Conservation (phyloP, 1,284 basidiomycete genomes). For the Phenoliferia sp. region DNA sequence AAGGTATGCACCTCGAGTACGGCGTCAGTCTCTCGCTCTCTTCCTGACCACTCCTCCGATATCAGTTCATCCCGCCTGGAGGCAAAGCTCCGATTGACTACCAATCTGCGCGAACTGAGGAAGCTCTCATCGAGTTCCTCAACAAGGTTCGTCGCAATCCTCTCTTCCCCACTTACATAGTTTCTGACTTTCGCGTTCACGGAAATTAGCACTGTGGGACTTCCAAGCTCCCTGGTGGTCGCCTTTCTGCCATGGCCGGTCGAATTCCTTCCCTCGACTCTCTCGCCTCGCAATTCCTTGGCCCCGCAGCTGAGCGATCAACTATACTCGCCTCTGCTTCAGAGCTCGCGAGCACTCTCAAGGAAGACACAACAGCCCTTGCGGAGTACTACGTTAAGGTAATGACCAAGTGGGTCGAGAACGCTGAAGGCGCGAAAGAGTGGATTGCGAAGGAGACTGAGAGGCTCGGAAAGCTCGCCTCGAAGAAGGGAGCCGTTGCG, state of each 20-base stretch:
- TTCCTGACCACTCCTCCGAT: not conserved
- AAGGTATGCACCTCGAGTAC: slow-evolving; percentile 46
- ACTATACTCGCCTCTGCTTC: slow-evolving; percentile 56
- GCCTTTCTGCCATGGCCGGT: slow-evolving; percentile 72
- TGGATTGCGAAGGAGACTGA: slow-evolving; percentile 83
- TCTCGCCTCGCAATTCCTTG: slow-evolving; percentile 72
- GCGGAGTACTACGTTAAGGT: slow-evolving; percentile 83
- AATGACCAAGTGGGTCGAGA: slow-evolving; percentile 71
- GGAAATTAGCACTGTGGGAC: slow-evolving; percentile 78
- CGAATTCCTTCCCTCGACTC: slow-evolving; percentile 71
- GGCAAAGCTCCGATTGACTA: slow-evolving; percentile 39
- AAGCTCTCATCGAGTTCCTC: slow-evolving; percentile 49
- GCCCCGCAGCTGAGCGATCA: slow-evolving; percentile 54
- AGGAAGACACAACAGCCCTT: slow-evolving; percentile 39
- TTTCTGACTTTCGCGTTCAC: not conserved
- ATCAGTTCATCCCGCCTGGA: slow-evolving; percentile 74
- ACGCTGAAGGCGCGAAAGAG: slow-evolving; percentile 49
- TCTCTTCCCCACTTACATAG: not conserved
- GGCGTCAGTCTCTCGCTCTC: not conserved
- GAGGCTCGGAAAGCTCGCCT: slow-evolving; percentile 55
- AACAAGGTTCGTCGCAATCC: slow-evolving; percentile 53
- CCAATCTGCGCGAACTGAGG: slow-evolving; percentile 50
- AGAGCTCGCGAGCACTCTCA: slow-evolving; percentile 40
- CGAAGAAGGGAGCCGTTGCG: slow-evolving; percentile 63
- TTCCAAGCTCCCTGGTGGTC: slow-evolving; percentile 72